These are phyloP conservation scores for Aurinia saxatilis DNA, from an alignment of 345 rosid genomes.

Conservation along the genomic window DNA sequence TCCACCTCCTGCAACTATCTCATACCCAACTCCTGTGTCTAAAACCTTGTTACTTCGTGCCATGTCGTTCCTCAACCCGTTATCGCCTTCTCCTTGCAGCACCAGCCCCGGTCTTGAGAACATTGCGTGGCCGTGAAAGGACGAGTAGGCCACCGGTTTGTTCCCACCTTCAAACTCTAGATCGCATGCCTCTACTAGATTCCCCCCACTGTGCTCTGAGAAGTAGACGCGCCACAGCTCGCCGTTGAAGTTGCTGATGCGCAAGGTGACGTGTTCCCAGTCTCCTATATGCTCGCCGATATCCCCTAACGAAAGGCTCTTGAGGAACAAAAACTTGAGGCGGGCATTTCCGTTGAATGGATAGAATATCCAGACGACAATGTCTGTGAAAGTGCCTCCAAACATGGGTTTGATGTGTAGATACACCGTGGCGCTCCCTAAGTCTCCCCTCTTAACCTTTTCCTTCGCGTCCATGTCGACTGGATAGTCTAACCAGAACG, in stretches of 20 bases:
- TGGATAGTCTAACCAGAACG: conserved; percentile 74
- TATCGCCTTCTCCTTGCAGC: conserved; percentile 44
- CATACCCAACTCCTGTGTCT: conserved; percentile 37
- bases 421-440: conserved; percentile 41
- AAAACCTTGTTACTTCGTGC: conserved; percentile 43
- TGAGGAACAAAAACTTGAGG: conserved; percentile 50
- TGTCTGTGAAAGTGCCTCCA: conserved; percentile 73
- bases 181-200: conserved; percentile 51
- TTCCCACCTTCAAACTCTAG: conserved; percentile 58
- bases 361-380: conserved; percentile 67
- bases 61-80: conserved; percentile 69
- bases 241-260: conserved; percentile 77
- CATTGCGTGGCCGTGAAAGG: conserved; percentile 72
- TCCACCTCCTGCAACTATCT: conserved; percentile 33
- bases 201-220: conserved; percentile 63
- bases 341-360: conserved; percentile 77
- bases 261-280: conserved; percentile 86
- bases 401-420: conserved; percentile 68
- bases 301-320: conserved; percentile 37
- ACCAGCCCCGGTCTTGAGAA: conserved; percentile 60
- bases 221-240: conserved; percentile 48
- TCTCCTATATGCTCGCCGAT: conserved; percentile 81
- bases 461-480: conserved; percentile 34
- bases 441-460: conserved; percentile 56
- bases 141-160: conserved; percentile 49